Conservation (phyloP, 2,329 filamentous ascomycete genomes). For the Sporothrix brasiliensis region DNA sequence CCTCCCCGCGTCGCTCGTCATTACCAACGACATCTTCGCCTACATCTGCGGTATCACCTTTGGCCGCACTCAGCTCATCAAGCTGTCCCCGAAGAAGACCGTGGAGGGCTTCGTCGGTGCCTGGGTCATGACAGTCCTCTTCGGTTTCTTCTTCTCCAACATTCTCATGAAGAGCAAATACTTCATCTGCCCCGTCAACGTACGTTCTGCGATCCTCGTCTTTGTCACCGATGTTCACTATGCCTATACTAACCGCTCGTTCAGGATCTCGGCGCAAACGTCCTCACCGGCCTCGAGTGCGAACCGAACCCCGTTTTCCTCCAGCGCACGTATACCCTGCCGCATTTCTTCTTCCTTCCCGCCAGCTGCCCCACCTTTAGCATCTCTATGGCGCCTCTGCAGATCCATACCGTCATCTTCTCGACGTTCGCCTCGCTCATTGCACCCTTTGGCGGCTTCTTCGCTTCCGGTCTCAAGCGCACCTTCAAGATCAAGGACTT, state of each 20-base stretch:
- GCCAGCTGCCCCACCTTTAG: conserved; percentile 58
- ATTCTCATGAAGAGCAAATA: conserved; percentile 89
- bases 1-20: conserved; percentile 88
- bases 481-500: conserved; percentile 99
- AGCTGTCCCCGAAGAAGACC: conserved; percentile 98
- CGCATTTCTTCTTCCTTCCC: conserved; percentile 71
- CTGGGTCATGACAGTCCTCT: conserved; percentile 92
- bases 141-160: conserved; percentile 79
- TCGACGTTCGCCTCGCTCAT: conserved; percentile 95
- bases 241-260: not conserved
- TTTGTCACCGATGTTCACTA: too few relatives aligned
- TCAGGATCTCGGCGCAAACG: conserved; percentile 85
- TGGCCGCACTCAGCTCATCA: conserved; percentile 93
- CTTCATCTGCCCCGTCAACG: conserved; percentile 96
- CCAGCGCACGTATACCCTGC: conserved; percentile 72
- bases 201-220: conserved; percentile 45
- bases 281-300: conserved; percentile 88
- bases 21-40: conserved; percentile 98
- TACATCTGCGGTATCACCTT: conserved; percentile 98
- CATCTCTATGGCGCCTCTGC: conserved; percentile 81
- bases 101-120: conserved; percentile 96
- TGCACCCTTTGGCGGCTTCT: conserved; percentile 97
- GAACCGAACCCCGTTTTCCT: conserved; percentile 90
- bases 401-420: conserved; percentile 87
- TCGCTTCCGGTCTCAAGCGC: conserved; percentile 94